A percentile compares a stretch with the other conserved stretches of the same genome.
These are phyloP conservation scores for Cladosporium colombiae DNA, from an alignment of 2,329 filamentous ascomycete genomes.

Conservation along the genomic window DNA sequence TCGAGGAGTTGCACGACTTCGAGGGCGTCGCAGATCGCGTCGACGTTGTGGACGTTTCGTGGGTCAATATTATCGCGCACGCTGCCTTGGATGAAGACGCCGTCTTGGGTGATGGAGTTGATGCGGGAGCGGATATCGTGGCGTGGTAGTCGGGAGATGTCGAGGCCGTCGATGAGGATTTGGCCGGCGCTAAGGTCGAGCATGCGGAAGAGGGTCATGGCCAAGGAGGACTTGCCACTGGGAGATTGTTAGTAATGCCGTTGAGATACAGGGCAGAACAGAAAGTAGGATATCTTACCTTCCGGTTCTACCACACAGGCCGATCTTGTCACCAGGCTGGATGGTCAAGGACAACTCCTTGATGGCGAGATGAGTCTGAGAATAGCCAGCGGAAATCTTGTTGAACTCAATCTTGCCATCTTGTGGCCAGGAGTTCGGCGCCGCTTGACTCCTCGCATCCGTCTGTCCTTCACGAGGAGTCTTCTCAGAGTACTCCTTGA, in stretches of 20 bases:
- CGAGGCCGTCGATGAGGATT: conserved; percentile 51
- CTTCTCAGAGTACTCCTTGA: conserved; percentile 54
- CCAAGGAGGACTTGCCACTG: conserved; percentile 55
- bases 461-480: conserved; percentile 43
- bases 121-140: conserved; percentile 50
- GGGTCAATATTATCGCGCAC: conserved; percentile 55
- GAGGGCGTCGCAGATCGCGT: conserved; percentile 46
- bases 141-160: conserved; percentile 47
- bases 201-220: conserved; percentile 53
- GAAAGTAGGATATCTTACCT: conserved; percentile 36
- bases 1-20: conserved; percentile 46
- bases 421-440: conserved; percentile 2
- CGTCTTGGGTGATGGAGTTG: conserved; percentile 54
- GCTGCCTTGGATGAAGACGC: conserved; percentile 51
- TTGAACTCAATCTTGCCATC: conserved; percentile 18
- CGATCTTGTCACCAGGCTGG: conserved; percentile 50
- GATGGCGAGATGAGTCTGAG: conserved; percentile 37
- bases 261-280: conserved; percentile 19
- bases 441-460: background rate
- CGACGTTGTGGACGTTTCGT: conserved; percentile 37
- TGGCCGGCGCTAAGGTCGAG: conserved; percentile 46
- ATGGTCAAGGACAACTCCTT: conserved; percentile 51
- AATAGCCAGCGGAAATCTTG: conserved; percentile 29
- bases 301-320: conserved; percentile 57
- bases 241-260: conserved; percentile 20